phyloP scores from a whole-genome alignment of 352 stramenopile genomes.

The Phytophthora quininea region DNA sequence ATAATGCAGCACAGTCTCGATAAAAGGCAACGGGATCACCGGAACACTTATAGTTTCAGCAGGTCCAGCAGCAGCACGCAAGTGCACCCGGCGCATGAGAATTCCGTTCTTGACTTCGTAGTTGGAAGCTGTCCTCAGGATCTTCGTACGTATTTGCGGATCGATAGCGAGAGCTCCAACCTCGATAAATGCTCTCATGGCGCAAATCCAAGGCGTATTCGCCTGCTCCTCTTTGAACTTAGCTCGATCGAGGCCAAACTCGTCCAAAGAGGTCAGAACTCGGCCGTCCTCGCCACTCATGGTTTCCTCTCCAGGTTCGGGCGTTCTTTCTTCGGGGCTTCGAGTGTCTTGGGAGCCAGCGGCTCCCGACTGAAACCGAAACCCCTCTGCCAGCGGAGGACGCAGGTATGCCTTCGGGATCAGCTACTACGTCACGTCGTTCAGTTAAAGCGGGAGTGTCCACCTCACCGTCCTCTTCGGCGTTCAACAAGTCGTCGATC shows the following conservation, averaged over 20 bases:
- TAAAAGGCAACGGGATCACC: background rate
- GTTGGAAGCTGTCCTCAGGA: background rate
- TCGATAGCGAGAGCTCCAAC: background rate
- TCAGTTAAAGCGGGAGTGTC: too few relatives aligned
- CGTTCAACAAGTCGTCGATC: background rate
- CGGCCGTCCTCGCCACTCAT: too few relatives aligned
- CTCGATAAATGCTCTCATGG: background rate
- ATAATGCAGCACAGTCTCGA: background rate
- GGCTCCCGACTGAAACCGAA: too few relatives aligned
- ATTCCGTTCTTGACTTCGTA: background rate
- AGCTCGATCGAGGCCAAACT: background rate
- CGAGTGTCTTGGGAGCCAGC: too few relatives aligned
- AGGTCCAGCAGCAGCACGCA: background rate
- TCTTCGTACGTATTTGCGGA: background rate
- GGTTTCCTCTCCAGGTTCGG: too few relatives aligned
- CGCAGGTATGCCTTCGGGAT: too few relatives aligned
- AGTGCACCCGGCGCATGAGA: background rate
- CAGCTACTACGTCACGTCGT: too few relatives aligned
- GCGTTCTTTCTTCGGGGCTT: too few relatives aligned
- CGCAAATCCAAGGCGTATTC: background rate
- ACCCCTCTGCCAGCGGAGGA: too few relatives aligned
- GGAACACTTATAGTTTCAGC: background rate
- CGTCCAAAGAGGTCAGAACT: background rate
- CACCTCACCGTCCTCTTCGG: background rate
- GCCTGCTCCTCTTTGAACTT: background rate